These are phyloP conservation scores for Boletellus ananiceps DNA, from an alignment of 768 basidiomycete species.

Conservation along the genomic window DNA sequence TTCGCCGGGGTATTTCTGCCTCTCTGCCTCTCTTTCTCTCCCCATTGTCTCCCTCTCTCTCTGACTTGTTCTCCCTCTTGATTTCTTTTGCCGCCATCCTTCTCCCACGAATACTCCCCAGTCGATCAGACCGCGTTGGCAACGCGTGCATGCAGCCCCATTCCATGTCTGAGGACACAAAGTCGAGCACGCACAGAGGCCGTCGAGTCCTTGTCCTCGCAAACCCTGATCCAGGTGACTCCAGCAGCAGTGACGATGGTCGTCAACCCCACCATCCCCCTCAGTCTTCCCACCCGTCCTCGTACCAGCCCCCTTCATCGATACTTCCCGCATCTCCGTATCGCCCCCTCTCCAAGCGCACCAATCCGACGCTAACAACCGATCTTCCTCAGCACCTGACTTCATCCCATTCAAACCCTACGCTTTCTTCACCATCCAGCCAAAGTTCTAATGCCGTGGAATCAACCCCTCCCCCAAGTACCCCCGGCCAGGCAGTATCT, in stretches of 20 bases:
- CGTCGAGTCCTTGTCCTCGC: constrained; percentile 52
- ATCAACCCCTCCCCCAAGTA: constrained; percentile 67
- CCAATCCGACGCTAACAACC: constrained; percentile 33
- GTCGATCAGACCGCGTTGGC: constrained; percentile 23
- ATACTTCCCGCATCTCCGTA: constrained; percentile 17
- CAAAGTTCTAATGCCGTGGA: constrained; percentile 59
- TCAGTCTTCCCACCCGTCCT: constrained; percentile 24
- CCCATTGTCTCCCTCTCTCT: neutral
- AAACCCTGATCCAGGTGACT: constrained; percentile 55
- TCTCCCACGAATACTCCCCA: constrained; percentile 4
- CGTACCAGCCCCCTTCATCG: constrained; percentile 25
- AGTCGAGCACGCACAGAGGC: constrained; percentile 32
- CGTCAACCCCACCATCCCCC: constrained; percentile 16
- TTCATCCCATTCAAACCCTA: constrained; percentile 46
- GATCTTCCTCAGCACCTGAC: constrained; percentile 32
- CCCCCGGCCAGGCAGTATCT: constrained; percentile 49
- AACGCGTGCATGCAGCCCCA: constrained; percentile 30
- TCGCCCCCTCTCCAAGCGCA: constrained; percentile 18
- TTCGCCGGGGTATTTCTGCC: constrained; percentile 14
- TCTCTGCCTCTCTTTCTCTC: neutral
- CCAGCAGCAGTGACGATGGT: constrained; percentile 38
- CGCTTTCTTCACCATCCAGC: constrained; percentile 67
- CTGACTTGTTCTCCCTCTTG: neutral
- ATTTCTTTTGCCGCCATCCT: neutral
- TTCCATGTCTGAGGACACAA: constrained; percentile 60